Conservation (phyloP, 352 stramenopile species). For the Phytophthora nicotianae region DNA sequence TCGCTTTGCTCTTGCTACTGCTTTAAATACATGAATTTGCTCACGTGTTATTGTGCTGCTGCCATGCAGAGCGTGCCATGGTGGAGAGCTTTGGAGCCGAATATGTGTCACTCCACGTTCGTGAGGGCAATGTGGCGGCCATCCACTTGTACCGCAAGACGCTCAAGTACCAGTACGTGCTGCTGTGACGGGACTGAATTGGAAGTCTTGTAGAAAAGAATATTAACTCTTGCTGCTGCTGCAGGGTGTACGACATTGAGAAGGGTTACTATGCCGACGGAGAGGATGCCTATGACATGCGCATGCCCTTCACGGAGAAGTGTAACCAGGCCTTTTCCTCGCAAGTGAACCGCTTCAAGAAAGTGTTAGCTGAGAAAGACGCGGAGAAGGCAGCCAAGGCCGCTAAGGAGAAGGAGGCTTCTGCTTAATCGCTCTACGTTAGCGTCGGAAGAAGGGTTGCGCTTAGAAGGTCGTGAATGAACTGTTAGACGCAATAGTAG, state of each 20-base stretch:
- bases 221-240: conserved; percentile 8
- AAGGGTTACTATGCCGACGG: conserved; percentile 99
- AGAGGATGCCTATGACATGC: conserved; percentile 99
- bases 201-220: neutral
- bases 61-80: conserved; percentile 92
- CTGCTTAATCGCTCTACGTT: conserved; percentile 21
- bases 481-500: conserved; percentile 31
- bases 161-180: conserved; percentile 94
- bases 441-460: conserved; percentile 1
- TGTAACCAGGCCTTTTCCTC: conserved; percentile 86
- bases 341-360: conserved; percentile 84
- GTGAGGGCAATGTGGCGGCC: conserved; percentile 97
- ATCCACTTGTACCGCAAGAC: conserved; percentile 99
- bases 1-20: conserved; percentile 3
- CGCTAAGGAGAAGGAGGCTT: conserved; percentile 19
- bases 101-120: conserved; percentile 99
- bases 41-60: conserved; percentile 1
- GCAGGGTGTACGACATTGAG: conserved; percentile 97
- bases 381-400: conserved; percentile 37
- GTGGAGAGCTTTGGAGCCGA: conserved; percentile 97
- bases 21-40: neutral
- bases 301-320: conserved; percentile 94
- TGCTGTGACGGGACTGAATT: neutral
- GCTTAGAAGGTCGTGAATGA: neutral
- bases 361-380: conserved; percentile 77